A percentile compares a stretch with the other conserved stretches of the same genome.
These are phyloP conservation scores for Tetrahymena elliotti DNA, from an alignment of 73 alveolate genomes.

Conservation along the genomic window DNA sequence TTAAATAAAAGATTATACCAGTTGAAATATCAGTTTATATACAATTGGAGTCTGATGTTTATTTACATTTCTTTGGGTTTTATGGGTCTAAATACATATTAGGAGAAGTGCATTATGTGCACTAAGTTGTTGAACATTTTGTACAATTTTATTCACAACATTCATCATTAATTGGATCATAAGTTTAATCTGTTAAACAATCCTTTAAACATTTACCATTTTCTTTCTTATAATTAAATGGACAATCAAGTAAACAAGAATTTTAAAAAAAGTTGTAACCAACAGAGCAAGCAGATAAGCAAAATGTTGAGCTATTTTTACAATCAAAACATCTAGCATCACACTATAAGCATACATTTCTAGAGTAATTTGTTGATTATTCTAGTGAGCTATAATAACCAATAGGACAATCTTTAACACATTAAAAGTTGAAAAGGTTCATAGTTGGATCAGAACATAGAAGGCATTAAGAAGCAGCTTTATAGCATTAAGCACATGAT, in stretches of 20 bases:
- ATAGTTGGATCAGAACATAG: background rate
- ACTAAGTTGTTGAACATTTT: background rate
- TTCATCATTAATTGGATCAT: background rate
- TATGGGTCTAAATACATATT: background rate
- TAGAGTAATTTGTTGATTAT: background rate
- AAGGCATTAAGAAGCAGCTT: background rate
- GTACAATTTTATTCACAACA: background rate
- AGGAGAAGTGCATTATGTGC: background rate
- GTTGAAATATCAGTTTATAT: background rate
- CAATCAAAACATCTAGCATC: background rate
- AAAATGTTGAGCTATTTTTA: background rate
- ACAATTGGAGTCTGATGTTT: background rate
- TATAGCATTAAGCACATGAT: background rate
- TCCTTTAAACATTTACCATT: background rate
- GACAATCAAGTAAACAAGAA: background rate
- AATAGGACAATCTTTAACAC: background rate
- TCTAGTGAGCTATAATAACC: background rate
- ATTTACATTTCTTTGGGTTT: background rate
- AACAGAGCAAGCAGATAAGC: background rate
- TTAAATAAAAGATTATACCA: background rate
- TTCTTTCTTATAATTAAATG: background rate
- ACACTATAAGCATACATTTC: background rate
- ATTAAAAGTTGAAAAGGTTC: background rate
- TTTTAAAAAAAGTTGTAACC: background rate
- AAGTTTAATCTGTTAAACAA: background rate